Evolutionary conservation across 768 basidiomycete genomes (phyloP).

Genomic region (Lactarius tabidus): DNA sequence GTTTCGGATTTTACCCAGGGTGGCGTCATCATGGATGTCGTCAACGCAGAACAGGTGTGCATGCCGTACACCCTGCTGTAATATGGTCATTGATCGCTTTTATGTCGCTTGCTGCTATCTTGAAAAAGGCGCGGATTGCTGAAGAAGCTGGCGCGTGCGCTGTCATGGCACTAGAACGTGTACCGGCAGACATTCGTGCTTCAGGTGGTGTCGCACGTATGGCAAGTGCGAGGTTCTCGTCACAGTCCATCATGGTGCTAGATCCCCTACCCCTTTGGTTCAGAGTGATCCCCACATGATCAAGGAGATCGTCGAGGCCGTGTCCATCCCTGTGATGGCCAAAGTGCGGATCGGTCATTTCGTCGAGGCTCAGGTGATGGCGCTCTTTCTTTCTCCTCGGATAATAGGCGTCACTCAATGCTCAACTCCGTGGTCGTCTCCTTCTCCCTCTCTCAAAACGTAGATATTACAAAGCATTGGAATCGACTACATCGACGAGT

Average conservation of each 20-base stretch:
- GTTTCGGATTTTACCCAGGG: constrained; percentile 42
- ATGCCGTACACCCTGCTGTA: background rate
- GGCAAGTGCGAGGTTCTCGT: constrained; percentile 46
- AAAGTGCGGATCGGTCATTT: constrained; percentile 97
- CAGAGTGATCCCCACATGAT: constrained; percentile 95
- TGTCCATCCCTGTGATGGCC: constrained; percentile 96
- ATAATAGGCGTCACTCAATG: background rate
- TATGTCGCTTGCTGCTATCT: constrained; percentile 25
- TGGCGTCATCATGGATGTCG: constrained; percentile 94
- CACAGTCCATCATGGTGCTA: constrained; percentile 4
- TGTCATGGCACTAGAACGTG: constrained; percentile 94
- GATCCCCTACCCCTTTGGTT: background rate
- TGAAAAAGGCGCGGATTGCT: constrained; percentile 79
- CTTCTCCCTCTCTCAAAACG: background rate
- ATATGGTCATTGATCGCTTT: constrained; percentile 30
- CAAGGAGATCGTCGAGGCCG: constrained; percentile 90
- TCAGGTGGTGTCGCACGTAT: constrained; percentile 95
- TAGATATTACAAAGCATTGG: constrained; percentile 93
- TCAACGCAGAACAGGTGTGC: constrained; percentile 65
- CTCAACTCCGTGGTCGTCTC: constrained; percentile 3
- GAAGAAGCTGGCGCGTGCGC: constrained; percentile 97
- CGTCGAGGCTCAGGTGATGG: constrained; percentile 83
- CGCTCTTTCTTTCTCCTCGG: background rate
- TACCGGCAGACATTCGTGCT: constrained; percentile 91
- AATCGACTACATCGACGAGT: constrained; percentile 96